Conservation (phyloP, 352 stramenopile genomes). For the Phytophthora syringae region DNA sequence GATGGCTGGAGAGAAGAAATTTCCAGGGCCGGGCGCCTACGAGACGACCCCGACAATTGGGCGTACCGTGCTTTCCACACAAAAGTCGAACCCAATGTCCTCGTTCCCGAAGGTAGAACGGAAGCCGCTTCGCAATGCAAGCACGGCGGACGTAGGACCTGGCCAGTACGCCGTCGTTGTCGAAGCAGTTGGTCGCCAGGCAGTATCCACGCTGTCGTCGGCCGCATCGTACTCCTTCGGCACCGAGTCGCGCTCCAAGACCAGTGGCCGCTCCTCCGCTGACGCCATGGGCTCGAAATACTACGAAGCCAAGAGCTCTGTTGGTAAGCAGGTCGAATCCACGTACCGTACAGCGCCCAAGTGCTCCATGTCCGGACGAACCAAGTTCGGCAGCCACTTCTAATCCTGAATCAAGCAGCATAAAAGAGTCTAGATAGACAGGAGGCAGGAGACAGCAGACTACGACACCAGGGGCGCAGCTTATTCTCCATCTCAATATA, state of each 20-base stretch:
- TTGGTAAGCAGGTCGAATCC: constrained; percentile 73
- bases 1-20: constrained; percentile 51
- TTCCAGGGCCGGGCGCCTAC: constrained; percentile 66
- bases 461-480: constrained; percentile 5
- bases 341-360: constrained; percentile 68
- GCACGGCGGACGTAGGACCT: constrained; percentile 64
- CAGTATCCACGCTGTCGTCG: constrained; percentile 64
- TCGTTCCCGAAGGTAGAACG: constrained; percentile 76
- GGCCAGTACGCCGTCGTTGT: constrained; percentile 79
- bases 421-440: constrained; percentile 18
- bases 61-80: constrained; percentile 72
- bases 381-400: constrained; percentile 81
- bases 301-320: constrained; percentile 67
- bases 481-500: constrained; percentile 23
- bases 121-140: constrained; percentile 57
- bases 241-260: constrained; percentile 59
- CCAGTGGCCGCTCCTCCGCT: constrained; percentile 24
- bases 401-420: constrained; percentile 26
- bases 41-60: constrained; percentile 65
- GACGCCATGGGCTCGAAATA: constrained; percentile 47
- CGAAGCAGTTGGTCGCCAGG: constrained; percentile 67
- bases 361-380: constrained; percentile 79
- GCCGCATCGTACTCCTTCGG: constrained; percentile 75
- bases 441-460: neutral
- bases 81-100: constrained; percentile 63